Evolutionary conservation across 2,329 filamentous ascomycete species (phyloP), one percentile per base, ranked within the genome.

Genomic region (Sporothrix pseudoabietina): DNA sequence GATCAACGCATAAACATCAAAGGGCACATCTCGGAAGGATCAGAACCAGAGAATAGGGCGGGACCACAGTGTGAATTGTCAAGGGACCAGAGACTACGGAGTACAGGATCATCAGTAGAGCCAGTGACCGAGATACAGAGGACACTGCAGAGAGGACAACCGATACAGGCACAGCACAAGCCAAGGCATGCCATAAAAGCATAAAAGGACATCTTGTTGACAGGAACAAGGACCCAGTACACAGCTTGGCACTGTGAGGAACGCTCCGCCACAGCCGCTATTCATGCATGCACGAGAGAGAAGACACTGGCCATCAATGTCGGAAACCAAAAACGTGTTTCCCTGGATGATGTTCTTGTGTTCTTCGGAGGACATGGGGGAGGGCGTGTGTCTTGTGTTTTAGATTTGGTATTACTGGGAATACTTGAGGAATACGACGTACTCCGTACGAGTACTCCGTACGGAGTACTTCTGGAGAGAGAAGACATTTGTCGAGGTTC

Each of bases 191-290:
- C 16, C 32, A 35, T 61, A 41, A 39, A 32, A 61, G 30, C 32
- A 35, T 61, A 41, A 39, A 32, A 61, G 57, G 57, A 32, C 57
- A 35, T 59, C 52, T 26, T 54, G 19, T 41, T 4, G 61, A 16
- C 59, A 63, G 39, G 61, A 65, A 32, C 57, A 26, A 6, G 26
- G 41, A 14, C 22, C 14, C 9, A 26, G 52, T n/a, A 12, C 14
- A 49, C 47, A 49, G 47, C 5, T 5, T 3, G 6, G n/a, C 26
- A n/a, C 39, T 22, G 26, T 32, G 63, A 69, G 71, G 41, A 66
- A 16, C 47, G 35, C 72, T 71, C 72, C 68, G 72, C 72, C 72
- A 73, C 59, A 61, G 65, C 72, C 57, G 35, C 59, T 68, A 9
- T 73, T 71, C 16, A 71, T 71, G 72, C 72, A 49, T 49, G 47